Evolutionary conservation across 192 early-diverging fungal species (phyloP).

Genomic region (Coemansia sp.): DNA sequence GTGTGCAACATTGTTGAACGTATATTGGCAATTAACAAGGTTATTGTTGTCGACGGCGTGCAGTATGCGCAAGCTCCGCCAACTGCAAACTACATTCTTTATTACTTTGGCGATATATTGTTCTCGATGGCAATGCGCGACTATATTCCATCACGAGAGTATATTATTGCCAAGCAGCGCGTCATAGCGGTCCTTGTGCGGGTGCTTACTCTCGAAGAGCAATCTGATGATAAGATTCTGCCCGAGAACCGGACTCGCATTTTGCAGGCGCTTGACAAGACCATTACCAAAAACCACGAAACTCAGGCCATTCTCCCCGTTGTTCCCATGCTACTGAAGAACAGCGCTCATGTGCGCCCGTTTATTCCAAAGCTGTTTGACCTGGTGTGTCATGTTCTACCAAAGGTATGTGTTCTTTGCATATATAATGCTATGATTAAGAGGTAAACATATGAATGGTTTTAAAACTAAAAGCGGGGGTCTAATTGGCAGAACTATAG

Average conservation of each 20-base stretch:
- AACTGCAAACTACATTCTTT: conserved; percentile 35
- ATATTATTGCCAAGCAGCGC: conserved; percentile 9
- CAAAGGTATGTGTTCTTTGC: conserved; percentile 18
- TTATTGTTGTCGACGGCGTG: conserved; percentile 19
- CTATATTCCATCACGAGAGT: conserved; percentile 9
- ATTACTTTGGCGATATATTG: conserved; percentile 29
- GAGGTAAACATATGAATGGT: no score
- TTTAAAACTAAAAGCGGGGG: no score
- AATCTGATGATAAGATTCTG: conserved; percentile 23
- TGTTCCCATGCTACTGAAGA: conserved; percentile 28
- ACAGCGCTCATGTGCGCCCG: conserved; percentile 26
- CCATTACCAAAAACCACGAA: conserved; percentile 16
- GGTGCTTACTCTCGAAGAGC: conserved; percentile 16
- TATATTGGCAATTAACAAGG: conserved; percentile 16
- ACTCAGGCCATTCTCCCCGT: conserved; percentile 28
- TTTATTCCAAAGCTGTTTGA: conserved; percentile 40
- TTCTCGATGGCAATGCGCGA: conserved; percentile 23
- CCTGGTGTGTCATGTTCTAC: conserved; percentile 30
- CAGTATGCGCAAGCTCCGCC: conserved; percentile 36
- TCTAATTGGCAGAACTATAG: not conserved
- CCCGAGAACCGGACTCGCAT: conserved; percentile 18
- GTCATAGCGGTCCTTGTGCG: conserved; percentile 16
- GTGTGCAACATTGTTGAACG: conserved; percentile 25
- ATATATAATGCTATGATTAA: no score
- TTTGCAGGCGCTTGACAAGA: conserved; percentile 18